phyloP scores from a whole-genome alignment of 495 filamentous ascomycete genomes.

The Neurospora sp. region DNA sequence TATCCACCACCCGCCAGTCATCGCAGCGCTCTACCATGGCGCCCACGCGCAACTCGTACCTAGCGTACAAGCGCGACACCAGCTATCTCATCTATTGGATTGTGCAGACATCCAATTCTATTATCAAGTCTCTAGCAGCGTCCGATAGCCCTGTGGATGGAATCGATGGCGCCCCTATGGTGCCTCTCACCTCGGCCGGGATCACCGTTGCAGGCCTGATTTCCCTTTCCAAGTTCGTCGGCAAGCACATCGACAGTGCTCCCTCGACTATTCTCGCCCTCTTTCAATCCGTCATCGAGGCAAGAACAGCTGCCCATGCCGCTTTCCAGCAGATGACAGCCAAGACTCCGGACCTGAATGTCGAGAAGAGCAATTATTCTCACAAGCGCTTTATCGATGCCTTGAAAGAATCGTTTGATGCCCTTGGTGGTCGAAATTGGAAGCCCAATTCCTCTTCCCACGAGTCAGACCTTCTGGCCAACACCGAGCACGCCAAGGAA shows the following conservation, averaged over 20 bases:
- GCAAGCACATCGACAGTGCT: constrained; percentile 16
- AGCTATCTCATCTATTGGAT: constrained; percentile 33
- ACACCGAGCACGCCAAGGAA: constrained; percentile 4
- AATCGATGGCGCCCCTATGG: background rate
- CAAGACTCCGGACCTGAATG: constrained; percentile 23
- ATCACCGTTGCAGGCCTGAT: constrained; percentile 22
- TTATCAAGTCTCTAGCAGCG: background rate
- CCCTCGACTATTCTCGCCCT: constrained; percentile 19
- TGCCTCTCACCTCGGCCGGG: background rate
- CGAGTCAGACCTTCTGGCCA: background rate
- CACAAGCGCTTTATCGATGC: constrained; percentile 34
- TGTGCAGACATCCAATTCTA: constrained; percentile 20
- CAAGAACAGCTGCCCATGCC: constrained; percentile 13
- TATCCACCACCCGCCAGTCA: too few species aligned
- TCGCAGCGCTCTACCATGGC: too few species aligned
- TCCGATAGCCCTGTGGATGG: too few species aligned
- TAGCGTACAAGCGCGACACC: constrained; percentile 32
- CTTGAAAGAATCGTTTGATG: constrained; percentile 21
- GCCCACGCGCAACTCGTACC: constrained; percentile 14
- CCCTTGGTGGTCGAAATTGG: background rate
- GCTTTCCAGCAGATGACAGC: constrained; percentile 21
- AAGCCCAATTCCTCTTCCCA: background rate
- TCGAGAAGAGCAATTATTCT: constrained; percentile 29
- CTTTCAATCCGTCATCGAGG: constrained; percentile 24
- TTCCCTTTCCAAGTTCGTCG: constrained; percentile 24